Evolutionary conservation across 176 grass and related monocot genomes (phyloP).

Genomic region (Zoysia japonica): DNA sequence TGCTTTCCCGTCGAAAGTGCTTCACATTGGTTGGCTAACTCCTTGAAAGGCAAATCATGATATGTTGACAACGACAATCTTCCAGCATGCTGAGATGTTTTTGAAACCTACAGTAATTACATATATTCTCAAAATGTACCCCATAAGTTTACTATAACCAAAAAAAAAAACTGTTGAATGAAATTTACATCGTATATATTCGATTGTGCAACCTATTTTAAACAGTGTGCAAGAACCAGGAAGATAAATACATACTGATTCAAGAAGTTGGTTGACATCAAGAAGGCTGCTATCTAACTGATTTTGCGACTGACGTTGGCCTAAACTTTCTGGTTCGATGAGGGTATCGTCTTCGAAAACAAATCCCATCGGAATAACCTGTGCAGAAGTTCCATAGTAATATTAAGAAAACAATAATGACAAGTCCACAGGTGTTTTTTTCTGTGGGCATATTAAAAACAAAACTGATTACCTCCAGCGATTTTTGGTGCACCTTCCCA

Average conservation of each 20-base stretch:
- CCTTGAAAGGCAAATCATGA: conserved; percentile 64
- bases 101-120: conserved; percentile 58
- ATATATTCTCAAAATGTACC: conserved; percentile 20
- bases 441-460: conserved; percentile 12
- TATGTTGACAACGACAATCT: conserved; percentile 71
- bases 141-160: background rate
- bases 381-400: conserved; percentile 34
- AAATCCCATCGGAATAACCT: conserved; percentile 69
- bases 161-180: background rate
- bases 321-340: conserved; percentile 54
- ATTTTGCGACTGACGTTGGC: conserved; percentile 43
- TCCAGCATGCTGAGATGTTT: conserved; percentile 61
- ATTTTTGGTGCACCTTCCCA: conserved; percentile 51
- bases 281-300: conserved; percentile 48
- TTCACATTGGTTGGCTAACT: conserved; percentile 77
- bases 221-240: conserved; percentile 1
- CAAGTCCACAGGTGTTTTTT: background rate
- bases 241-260: conserved; percentile 61
- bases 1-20: conserved; percentile 68
- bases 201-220: background rate
- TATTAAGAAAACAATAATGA: conserved; percentile 42
- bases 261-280: conserved; percentile 68
- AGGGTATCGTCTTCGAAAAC: conserved; percentile 78
- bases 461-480: conserved; percentile 55
- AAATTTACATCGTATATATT: background rate